phyloP scores from a whole-genome alignment of 257 asterid genomes.

The Forsythia suspensa region DNA sequence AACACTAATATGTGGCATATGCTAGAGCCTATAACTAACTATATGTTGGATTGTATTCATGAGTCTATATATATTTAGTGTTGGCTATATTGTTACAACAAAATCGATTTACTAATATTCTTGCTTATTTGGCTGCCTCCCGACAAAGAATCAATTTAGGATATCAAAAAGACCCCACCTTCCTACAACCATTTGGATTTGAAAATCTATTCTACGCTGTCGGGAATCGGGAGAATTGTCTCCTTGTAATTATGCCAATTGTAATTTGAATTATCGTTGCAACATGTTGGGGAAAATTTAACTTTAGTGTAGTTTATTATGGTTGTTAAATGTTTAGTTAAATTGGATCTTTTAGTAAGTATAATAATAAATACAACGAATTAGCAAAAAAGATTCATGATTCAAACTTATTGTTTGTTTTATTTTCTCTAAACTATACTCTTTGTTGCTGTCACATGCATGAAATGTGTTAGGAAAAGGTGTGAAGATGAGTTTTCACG shows the following conservation, averaged over 20 bases:
- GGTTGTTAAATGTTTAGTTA: no score
- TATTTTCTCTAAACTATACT: neutral
- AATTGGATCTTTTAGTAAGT: no score
- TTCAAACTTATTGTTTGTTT: neutral
- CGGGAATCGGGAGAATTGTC: slow-evolving; percentile 44
- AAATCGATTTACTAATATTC: neutral
- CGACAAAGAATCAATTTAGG: slow-evolving; percentile 35
- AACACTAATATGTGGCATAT: neutral
- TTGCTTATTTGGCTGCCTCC: slow-evolving; percentile 20
- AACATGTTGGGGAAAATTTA: neutral
- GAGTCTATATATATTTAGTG: neutral
- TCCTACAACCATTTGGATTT: slow-evolving; percentile 37
- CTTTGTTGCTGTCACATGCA: neutral
- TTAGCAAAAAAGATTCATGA: neutral
- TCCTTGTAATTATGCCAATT: slow-evolving; percentile 29
- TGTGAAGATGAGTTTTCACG: neutral
- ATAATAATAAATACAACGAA: no score
- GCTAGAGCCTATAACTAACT: neutral
- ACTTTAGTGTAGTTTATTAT: neutral
- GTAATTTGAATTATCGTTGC: neutral
- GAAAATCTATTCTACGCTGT: slow-evolving; percentile 42
- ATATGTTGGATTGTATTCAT: no score
- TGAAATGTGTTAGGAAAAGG: neutral
- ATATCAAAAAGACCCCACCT: slow-evolving; percentile 28
- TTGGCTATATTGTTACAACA: neutral